These are phyloP conservation scores for Gymnopilus dilepis DNA, from an alignment of 768 basidiomycete species.

Conservation along the genomic window DNA sequence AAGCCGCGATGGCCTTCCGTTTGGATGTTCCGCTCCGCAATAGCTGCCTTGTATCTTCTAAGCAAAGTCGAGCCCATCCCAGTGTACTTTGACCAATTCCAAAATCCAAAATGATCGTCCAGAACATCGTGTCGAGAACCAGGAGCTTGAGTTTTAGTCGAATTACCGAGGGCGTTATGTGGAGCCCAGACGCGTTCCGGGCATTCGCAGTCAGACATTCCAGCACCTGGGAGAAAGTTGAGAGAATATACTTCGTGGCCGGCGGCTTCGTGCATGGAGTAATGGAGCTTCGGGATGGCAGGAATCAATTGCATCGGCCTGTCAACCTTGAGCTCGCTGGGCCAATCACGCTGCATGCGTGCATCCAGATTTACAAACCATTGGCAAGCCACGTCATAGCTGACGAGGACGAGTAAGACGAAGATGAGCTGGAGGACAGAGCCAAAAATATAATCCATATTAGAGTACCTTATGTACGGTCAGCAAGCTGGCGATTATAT, in stretches of 20 bases:
- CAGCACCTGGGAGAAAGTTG: too few relatives aligned
- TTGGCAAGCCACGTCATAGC: too few relatives aligned
- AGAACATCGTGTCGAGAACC: too few relatives aligned
- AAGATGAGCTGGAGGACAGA: background rate
- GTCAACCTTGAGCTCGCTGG: background rate
- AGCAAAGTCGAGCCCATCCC: too few relatives aligned
- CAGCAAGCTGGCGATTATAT: too few relatives aligned
- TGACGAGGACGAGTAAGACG: too few relatives aligned
- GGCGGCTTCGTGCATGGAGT: conserved; percentile 35
- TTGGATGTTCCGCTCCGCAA: conserved; percentile 15
- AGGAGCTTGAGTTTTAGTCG: too few relatives aligned
- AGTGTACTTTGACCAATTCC: conserved; percentile 20
- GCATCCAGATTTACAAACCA: conserved; percentile 22
- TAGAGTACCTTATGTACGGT: conserved; percentile 15
- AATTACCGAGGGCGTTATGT: too few relatives aligned
- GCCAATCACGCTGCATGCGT: conserved; percentile 14
- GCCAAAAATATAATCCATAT: conserved; percentile 20
- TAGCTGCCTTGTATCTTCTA: conserved; percentile 5
- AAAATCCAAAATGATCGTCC: conserved; percentile 16
- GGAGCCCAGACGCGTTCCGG: too few relatives aligned
- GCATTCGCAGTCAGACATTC: too few relatives aligned
- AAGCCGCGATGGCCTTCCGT: too few relatives aligned
- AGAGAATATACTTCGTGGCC: conserved; percentile 34
- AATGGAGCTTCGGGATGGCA: conserved; percentile 36
- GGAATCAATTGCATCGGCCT: conserved; percentile 9